Evolutionary conservation across 202 grass and related monocot species (phyloP).

Genomic region (Carex arenaria): DNA sequence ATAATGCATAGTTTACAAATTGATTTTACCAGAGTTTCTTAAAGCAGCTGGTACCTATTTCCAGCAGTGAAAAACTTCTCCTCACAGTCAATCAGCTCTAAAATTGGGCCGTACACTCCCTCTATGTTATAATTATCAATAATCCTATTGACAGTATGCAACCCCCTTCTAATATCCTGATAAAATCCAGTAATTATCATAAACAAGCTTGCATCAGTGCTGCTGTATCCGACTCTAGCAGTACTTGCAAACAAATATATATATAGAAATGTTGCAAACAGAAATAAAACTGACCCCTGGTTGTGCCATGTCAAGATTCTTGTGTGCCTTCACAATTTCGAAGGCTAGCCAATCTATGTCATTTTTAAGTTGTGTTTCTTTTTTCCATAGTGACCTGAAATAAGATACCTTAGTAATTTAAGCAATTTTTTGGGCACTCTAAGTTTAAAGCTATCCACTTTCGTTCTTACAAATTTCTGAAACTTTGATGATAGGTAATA

Average conservation of each 20-base stretch:
- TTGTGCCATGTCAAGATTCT: conserved; percentile 84
- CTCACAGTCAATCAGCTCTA: conserved; percentile 92
- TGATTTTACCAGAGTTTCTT: background rate
- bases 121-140: conserved; percentile 63
- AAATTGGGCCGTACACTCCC: conserved; percentile 88
- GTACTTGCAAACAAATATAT: background rate
- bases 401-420: background rate
- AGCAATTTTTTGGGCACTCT: no score
- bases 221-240: background rate
- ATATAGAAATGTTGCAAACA: background rate
- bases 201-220: background rate
- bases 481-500: background rate
- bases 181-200: conserved; percentile 31
- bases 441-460: no score
- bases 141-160: conserved; percentile 96
- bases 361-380: conserved; percentile 68
- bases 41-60: conserved; percentile 47
- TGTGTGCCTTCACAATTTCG: conserved; percentile 79
- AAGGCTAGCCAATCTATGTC: conserved; percentile 68
- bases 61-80: conserved; percentile 96
- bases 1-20: background rate
- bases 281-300: conserved; percentile 62
- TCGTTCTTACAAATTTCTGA: no score
- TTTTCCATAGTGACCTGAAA: conserved; percentile 86
- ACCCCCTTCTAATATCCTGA: conserved; percentile 93